Base-by-base conservation (phyloP, 2,329 filamentous ascomycete species). In the Ceratocystis cacaofunesta region DNA sequence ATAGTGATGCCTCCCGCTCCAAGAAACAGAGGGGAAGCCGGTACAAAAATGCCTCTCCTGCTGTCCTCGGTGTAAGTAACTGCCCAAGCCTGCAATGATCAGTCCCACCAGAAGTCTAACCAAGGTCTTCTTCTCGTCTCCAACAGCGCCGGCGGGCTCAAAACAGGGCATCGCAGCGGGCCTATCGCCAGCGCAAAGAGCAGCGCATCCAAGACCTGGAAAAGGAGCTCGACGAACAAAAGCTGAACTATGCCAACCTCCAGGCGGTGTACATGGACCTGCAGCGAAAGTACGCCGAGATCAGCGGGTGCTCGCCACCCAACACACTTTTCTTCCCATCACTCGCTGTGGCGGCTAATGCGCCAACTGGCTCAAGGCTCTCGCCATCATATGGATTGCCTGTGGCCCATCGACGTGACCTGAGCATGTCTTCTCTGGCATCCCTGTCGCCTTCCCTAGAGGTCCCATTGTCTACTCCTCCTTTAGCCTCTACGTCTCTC, bases 1-100 rank as follows among this genome's bases (percentile, higher is more conserved):
- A 55, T 19, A 63, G 15, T 1, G 30, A 55, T 28, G 17, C 46
- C 1, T 71, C 75, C 0, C 73, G 75, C 3, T 71, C 76, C 44
- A 80, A 80, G 71, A 74, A 78, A 65, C 80, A 79, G 70, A 75
- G 79, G 1, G 78, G 80, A 69, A 81, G 80, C 71, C 74, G 79
- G 61, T 81, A 82, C 69, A 80, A 80, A 70, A 80, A 81, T 65
- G 79, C 79, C 0, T 77, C 79, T 1, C 77, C 78, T 0, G 77
- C 78, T 4, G 79, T 80, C 12, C 72, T 80, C 65, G 78, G 76
- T 66, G 79, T 80, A 75, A 72, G 78, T 66, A 44, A 30, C 52
- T 19, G 19, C 60, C 8, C 36, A 36, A 41, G 19, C 12, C 6
- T 46, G n/a, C 10, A 48, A 4, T 43, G 28, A 62, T 8, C 1